Conservation (phyloP, 352 stramenopile genomes). For the Phytophthora uliginosa region DNA sequence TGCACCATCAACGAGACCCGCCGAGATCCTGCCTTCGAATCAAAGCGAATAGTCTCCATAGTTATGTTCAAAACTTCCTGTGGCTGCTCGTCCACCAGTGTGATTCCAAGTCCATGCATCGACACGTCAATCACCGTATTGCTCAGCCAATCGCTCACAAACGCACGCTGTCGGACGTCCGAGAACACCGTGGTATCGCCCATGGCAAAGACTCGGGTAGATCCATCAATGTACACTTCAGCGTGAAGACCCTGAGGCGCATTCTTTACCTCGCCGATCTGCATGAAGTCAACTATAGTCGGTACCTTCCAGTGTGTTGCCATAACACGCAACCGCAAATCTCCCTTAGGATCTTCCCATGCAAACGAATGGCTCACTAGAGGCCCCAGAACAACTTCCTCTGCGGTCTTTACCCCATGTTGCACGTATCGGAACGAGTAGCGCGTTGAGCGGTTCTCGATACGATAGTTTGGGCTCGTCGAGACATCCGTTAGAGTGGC, state of each 20-base stretch:
- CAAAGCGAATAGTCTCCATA: slow-evolving; percentile 85
- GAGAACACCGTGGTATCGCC: slow-evolving; percentile 77
- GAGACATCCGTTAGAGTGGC: slow-evolving; percentile 78
- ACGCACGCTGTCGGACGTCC: slow-evolving; percentile 60
- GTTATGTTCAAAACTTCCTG: slow-evolving; percentile 90
- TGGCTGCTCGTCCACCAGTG: slow-evolving; percentile 80
- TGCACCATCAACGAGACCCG: slow-evolving; percentile 72
- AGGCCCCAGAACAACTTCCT: slow-evolving; percentile 77
- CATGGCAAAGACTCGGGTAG: slow-evolving; percentile 83
- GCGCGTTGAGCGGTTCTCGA: slow-evolving; percentile 87
- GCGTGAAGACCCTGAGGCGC: slow-evolving; percentile 67
- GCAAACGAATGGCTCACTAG: slow-evolving; percentile 84
- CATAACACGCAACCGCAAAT: slow-evolving; percentile 68
- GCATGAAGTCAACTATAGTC: slow-evolving; percentile 79
- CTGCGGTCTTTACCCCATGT: slow-evolving; percentile 56
- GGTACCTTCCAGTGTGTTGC: slow-evolving; percentile 77
- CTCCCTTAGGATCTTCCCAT: slow-evolving; percentile 78
- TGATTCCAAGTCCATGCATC: slow-evolving; percentile 82
- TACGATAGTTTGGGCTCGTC: slow-evolving; percentile 73
- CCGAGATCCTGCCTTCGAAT: slow-evolving; percentile 60
- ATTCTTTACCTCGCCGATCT: slow-evolving; percentile 71
- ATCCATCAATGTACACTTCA: slow-evolving; percentile 90
- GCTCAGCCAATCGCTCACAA: slow-evolving; percentile 80
- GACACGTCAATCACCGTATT: slow-evolving; percentile 81
- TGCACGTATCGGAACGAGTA: slow-evolving; percentile 85